Base-by-base conservation (phyloP, 2,329 filamentous ascomycete species). In the Ceratocystis papillata region DNA sequence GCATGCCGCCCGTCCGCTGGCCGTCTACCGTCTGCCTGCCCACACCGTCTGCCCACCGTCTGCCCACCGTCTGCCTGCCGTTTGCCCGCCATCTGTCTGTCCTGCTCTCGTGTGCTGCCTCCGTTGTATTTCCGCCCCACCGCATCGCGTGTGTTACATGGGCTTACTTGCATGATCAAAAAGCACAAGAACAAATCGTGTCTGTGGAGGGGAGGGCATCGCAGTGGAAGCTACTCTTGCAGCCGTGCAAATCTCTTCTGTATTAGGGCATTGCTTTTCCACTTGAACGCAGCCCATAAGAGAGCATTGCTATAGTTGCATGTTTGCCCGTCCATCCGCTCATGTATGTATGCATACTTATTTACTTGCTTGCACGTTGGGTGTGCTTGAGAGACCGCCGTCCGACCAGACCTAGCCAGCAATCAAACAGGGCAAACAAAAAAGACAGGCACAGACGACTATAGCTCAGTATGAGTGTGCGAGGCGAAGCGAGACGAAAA, bases 61-160 rank as follows among this genome's bases (percentile, higher is more conserved):
- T 22, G 20, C 20, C 20, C 20, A 22, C 20, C 20, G 20, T 22
- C 20, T 22, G 20, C 20, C 20, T 20, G 20, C 20, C 20, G 20
- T 20, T 20, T 20, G 20, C 20, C 20, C 20, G 20, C 20, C 20
- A 22, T 22, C 20, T 22, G 20, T 22, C 15, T 50, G 46, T 20
- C 6, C n/a, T 50, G 46, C 15, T 48, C 17, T 48, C 1, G 20
- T 6, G 15, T 17, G 45, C n/a, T 50, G 46, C 17, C 5, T 57
- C 50, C 22, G 25, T 25, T 57, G 50, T 50, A 22, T 28, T 57
- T 30, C 50, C 5, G 50, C 25, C 22, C 50, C 28, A 28, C 22
- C 5, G 50, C 25, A 57, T 57, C 20, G 28, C 50, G 50, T 25
- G 50, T 57, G 50, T 57, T 25, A 57, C 50, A 30, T 57, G 50